Evolutionary conservation across 768 basidiomycete genomes (phyloP), one percentile per base, ranked within the genome.

Genomic region (Tricholoma flavovirens): DNA sequence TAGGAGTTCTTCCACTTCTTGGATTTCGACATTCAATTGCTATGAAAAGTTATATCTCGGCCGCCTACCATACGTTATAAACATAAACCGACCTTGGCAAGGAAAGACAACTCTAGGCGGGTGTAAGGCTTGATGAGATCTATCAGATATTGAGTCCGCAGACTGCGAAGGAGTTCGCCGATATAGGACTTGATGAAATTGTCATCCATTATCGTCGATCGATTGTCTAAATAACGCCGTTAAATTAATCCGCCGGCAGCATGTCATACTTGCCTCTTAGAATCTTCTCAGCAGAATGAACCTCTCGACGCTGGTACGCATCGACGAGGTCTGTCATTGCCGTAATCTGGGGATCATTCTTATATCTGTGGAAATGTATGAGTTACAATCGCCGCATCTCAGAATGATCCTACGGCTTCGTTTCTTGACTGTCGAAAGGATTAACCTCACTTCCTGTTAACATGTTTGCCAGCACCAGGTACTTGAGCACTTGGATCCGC

Each of bases 381-480:
- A 33, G 30, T 21, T 45, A n/a, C 48, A 26, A 12, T 33, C 36
- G 19, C 30, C 2, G 35, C 43, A 19, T 21, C 22, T 29, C n/a
- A n/a, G n/a, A 26, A 21, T 9, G 35, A 73, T 82, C 46, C 67
- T 67, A 98, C 83, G 97, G 97, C 68, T 99, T 99, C 10, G 97
- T 98, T 77, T 99, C 97, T 71, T 99, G 97, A 67, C 92, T 94
- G 73, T 98, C 97, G 66, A 99, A 99, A 0, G 97, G 97, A 69
- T 99, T 98, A 72, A 99, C 97, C 67, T 97, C 93, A 66, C 92
- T 95, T 33, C 95, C 97, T 50, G 91, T 98, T 56, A 99, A 76
- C 96, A 99, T 98, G 72, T 98, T 94, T 4, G 94, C 93, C 40
- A 99, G 79, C 2, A 99, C 97, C 15, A 99, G 82, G 69, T 99